Percentiles rank a stretch among this genome's conserved stretches.
These are phyloP conservation scores for Fusarium sp. DNA, from an alignment of 2,329 filamentous ascomycete species.

Conservation along the genomic window DNA sequence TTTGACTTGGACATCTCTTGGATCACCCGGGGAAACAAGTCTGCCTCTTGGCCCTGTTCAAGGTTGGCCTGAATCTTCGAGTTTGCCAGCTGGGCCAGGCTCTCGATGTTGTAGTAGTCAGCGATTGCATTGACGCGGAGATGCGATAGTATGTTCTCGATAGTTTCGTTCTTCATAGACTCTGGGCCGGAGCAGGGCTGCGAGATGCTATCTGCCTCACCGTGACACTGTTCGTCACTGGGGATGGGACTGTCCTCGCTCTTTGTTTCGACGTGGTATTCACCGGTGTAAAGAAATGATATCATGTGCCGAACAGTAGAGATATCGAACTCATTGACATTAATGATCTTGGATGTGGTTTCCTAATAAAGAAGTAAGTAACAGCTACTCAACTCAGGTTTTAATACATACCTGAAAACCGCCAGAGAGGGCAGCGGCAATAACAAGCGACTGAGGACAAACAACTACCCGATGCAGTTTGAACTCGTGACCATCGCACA, in stretches of 20 bases:
- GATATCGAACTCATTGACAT: not conserved
- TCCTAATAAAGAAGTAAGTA: not conserved
- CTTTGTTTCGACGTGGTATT: not conserved
- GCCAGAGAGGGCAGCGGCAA: not conserved
- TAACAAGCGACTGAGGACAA: slow-evolving; percentile 10
- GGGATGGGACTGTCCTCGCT: fast-evolving
- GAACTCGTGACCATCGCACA: not conserved
- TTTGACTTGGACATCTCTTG: not conserved
- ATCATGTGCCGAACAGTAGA: not conserved
- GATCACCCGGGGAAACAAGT: not conserved
- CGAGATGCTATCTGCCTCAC: not conserved
- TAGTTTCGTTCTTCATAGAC: not conserved
- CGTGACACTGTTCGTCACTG: not conserved
- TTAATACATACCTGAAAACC: not conserved
- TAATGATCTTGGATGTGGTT: not conserved
- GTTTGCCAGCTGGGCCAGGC: not conserved
- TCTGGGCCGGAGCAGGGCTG: not conserved
- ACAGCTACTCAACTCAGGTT: fast-evolving
- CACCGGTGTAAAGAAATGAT: slow-evolving; percentile 1
- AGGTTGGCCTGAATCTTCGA: not conserved
- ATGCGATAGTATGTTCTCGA: not conserved
- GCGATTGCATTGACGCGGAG: slow-evolving; percentile 8
- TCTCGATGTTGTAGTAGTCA: slow-evolving; percentile 4
- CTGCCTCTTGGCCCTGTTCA: fast-evolving
- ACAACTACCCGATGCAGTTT: slow-evolving; percentile 14